A percentile compares a stretch with the other conserved stretches of the same genome.
Evolutionary conservation across 2,329 filamentous ascomycete species (phyloP).

Genomic region (Ceratocystis smalleyi): DNA sequence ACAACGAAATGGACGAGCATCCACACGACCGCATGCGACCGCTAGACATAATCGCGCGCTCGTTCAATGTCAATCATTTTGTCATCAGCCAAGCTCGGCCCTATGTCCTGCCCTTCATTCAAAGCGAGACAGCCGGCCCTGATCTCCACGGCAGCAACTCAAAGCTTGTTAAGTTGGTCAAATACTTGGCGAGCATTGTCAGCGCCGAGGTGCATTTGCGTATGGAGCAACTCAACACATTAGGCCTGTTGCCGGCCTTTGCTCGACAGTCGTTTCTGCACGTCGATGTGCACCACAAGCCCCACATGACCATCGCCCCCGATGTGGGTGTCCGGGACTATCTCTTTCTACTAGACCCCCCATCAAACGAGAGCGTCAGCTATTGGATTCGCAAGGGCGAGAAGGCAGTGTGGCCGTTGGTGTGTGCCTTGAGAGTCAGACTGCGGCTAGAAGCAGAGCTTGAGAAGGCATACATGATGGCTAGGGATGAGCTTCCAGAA

Average conservation of each 20-base stretch:
- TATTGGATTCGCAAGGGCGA: conserved; percentile 82
- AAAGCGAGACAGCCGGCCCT: conserved; percentile 64
- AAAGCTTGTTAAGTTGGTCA: conserved; percentile 41
- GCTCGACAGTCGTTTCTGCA: conserved; percentile 67
- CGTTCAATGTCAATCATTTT: conserved; percentile 91
- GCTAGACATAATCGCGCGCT: conserved; percentile 23
- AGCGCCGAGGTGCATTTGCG: conserved; percentile 67
- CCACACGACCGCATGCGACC: conserved; percentile 16
- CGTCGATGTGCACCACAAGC: conserved; percentile 45
- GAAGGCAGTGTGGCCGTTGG: conserved; percentile 76
- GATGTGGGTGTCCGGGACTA: conserved; percentile 61
- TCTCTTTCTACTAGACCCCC: conserved; percentile 63
- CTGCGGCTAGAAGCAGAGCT: conserved; percentile 79
- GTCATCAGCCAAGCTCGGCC: conserved; percentile 85
- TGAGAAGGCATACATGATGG: conserved; percentile 68
- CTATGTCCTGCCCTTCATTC: conserved; percentile 73
- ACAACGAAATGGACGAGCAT: conserved; percentile 15
- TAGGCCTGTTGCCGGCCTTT: conserved; percentile 53
- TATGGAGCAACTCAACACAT: conserved; percentile 61
- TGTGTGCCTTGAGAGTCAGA: conserved; percentile 64
- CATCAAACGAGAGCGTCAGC: conserved; percentile 57
- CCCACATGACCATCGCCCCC: conserved; percentile 68
- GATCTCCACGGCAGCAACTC: conserved; percentile 43
- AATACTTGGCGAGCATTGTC: conserved; percentile 50
- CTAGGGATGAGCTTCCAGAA: conserved; percentile 34